A percentile compares a stretch with the other conserved stretches of the same genome.
Conservation (phyloP, 2,329 filamentous ascomycete species). For the Alternaria viburni region DNA sequence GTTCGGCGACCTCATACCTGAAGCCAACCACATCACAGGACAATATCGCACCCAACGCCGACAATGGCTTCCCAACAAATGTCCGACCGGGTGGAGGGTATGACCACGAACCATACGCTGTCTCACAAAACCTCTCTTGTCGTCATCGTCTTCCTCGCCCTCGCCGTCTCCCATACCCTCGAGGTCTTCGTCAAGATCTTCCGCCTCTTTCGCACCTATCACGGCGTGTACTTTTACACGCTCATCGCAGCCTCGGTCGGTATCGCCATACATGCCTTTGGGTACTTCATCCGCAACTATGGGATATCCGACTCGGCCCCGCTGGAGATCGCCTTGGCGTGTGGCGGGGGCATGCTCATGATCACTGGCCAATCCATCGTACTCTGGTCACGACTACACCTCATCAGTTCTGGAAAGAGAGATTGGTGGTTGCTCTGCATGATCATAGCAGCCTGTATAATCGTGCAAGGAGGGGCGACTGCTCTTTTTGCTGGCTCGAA, state of each 20-base stretch:
- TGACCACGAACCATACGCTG: conserved; percentile 8
- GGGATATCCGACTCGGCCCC: conserved; percentile 21
- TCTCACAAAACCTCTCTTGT: conserved; percentile 12
- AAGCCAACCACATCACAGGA: not conserved
- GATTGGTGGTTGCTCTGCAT: conserved; percentile 56
- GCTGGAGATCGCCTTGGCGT: conserved; percentile 49
- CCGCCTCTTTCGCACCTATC: conserved; percentile 14
- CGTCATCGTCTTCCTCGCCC: conserved; percentile 18
- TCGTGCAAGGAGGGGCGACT: conserved; percentile 58
- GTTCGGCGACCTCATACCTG: not conserved
- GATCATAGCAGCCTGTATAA: conserved; percentile 53
- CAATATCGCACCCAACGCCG: not conserved
- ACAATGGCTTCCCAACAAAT: not conserved
- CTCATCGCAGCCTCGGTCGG: conserved; percentile 18
- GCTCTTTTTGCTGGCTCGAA: conserved; percentile 61
- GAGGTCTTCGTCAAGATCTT: conserved; percentile 26
- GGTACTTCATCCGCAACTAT: conserved; percentile 20
- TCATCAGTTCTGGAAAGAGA: conserved; percentile 14
- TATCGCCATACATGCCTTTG: conserved; percentile 18
- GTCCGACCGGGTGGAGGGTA: conserved; percentile 1
- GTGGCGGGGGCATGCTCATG: conserved; percentile 64
- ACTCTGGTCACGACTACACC: conserved; percentile 59
- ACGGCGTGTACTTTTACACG: conserved; percentile 23
- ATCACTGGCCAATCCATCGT: conserved; percentile 67
- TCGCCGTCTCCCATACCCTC: conserved; percentile 25